Evolutionary conservation across 1,284 basidiomycete species (phyloP), one percentile per base, ranked within the genome.

Genomic region (Fomitopsis betulina): DNA sequence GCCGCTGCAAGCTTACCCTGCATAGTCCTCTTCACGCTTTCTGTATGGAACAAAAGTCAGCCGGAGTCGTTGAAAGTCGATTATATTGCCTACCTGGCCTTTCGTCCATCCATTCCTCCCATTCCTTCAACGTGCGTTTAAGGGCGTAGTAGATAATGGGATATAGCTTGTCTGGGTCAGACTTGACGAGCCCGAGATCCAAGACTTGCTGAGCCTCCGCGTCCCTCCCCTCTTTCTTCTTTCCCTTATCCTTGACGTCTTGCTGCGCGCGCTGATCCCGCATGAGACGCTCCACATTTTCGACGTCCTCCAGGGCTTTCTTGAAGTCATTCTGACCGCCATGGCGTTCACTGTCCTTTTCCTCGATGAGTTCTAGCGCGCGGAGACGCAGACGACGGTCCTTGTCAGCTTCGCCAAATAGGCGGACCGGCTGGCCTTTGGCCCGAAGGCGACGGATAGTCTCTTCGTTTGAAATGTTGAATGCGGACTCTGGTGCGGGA

Each of bases 81-180:
- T 38, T 54, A 38, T 55, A 38, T 35, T 35, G 27, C 45, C 27
- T 39, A 23, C 92, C 92, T 63, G 95, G 94, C 65, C 96, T 81
- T 60, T 93, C 88, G 57, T 93, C 93, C 85, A 99, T 91, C 57
- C 89, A 89, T 67, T 93, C 89, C 63, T 89, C 96, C 97, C 97
- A 99, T 68, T 99, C 97, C 68, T 93, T 93, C 58, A 99, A 77
- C 1, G 91, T 87, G 54, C 87, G 81, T 79, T 99, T 99, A 61
- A 99, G 78, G 2, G 95, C 94, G 72, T 96, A 96, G 72, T 99
- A 99, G 60, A 99, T 97, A 68, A 98, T 80, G 1, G 97, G 97
- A 71, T 99, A 98, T 25, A 99, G 79, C 74, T 93, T 97, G 76
- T 96, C 92, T n/a, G 94, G 91, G 70, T 98, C 93, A 21, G 85